Base-by-base conservation (phyloP, 2,329 filamentous ascomycete genomes). In the Didymella sp. region DNA sequence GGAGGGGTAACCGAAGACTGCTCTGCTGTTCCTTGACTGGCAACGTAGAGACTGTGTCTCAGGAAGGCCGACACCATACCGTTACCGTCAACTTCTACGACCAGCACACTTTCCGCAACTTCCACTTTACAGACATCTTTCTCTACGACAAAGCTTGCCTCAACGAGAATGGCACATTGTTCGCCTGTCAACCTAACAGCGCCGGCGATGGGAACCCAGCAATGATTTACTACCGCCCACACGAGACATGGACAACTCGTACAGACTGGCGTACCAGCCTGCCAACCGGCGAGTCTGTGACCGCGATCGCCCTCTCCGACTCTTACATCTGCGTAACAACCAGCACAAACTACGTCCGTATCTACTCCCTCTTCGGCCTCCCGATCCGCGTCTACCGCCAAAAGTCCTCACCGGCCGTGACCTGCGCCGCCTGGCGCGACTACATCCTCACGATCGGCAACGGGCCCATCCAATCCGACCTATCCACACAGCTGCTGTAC, bases 11-110 rank as follows among this genome's bases (percentile, higher is more conserved):
- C 74, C 85, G 95, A 61, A 91, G 94, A 72, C 96, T 99, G 72
- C 84, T 99, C 0, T 96, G 92, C 71, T 84, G 98, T 37, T 98
- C 98, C 72, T 80, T 99, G 57, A 91, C 93, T 50, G 95, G 96
- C 0, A 95, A 96, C 70, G 91, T 97, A 8, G 99, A 95, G 92
- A 98, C 94, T 0, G 91, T 99, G 17, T 91, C 96, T 66, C 95
- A 99, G 76, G 93, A 97, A 70, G 90, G 89, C 0, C 89, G 94
- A 67, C 87, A 82, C 56, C 76, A 98, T 73, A 99, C 95, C 1
- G 89, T 99, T 11, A 97, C 93, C 0, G 93, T 98, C 2, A 95
- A 98, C 70, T 99, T 99, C 74, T 97, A 98, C 74, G 96, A 99
- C 75, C 89, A 92, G 56, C 92, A 96, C 66, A 88, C 90, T 57